Evolutionary conservation across 768 basidiomycete species (phyloP).

Genomic region (Leucogyrophana mollusca): DNA sequence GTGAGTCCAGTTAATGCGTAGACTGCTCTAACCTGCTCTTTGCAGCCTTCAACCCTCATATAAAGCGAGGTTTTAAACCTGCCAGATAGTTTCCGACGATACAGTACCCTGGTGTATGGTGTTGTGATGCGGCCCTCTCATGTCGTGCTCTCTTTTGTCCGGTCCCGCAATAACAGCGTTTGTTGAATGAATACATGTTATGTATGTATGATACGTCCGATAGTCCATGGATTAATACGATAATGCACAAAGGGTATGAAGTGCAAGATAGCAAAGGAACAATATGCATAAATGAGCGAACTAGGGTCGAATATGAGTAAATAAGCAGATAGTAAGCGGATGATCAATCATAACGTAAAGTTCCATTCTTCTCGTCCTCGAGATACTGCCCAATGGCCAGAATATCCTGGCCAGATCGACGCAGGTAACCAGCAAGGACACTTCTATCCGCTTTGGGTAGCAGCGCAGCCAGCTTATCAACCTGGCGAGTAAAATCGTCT

Average conservation of each 20-base stretch:
- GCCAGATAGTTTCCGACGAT: slow-evolving; percentile 23
- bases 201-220: slow-evolving; percentile 12
- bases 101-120: no score
- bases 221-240: slow-evolving; percentile 2
- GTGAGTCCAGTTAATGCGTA: slow-evolving; percentile 8
- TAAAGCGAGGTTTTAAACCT: slow-evolving; percentile 48
- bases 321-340: slow-evolving; percentile 3
- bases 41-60: slow-evolving; percentile 44
- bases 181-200: slow-evolving; percentile 23
- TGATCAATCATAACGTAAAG: slow-evolving; percentile 39
- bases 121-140: no score
- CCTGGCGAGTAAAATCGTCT: slow-evolving; percentile 60
- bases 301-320: background rate
- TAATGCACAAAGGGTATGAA: slow-evolving; percentile 15
- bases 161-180: background rate
- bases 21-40: background rate
- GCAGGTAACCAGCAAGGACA: slow-evolving; percentile 69
- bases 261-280: slow-evolving; percentile 9
- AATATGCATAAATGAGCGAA: slow-evolving; percentile 5
- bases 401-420: slow-evolving; percentile 75
- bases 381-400: slow-evolving; percentile 85
- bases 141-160: background rate
- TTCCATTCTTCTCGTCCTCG: slow-evolving; percentile 80
- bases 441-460: slow-evolving; percentile 71
- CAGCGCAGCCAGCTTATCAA: slow-evolving; percentile 68